These are phyloP conservation scores for Clitoria ternatea DNA, from an alignment of 306 rosid genomes.

Conservation along the genomic window DNA sequence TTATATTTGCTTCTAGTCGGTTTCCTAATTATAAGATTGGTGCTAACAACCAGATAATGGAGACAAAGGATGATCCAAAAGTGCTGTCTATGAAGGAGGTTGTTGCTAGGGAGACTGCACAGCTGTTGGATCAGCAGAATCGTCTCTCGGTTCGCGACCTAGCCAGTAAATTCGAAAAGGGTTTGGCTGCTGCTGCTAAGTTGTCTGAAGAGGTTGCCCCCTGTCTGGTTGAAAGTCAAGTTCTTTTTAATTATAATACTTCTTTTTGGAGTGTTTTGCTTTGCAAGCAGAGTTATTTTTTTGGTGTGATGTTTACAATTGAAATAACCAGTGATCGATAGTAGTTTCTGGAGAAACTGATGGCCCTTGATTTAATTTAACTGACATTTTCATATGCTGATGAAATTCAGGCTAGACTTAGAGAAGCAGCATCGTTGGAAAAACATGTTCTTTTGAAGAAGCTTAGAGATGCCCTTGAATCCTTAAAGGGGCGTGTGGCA, in stretches of 20 bases:
- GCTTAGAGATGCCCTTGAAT: slow-evolving; percentile 88
- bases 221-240: background rate
- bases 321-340: background rate
- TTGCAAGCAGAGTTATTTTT: background rate
- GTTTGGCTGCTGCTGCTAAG: slow-evolving; percentile 97
- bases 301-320: background rate
- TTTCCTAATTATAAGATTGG: slow-evolving; percentile 91
- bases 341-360: slow-evolving; percentile 1
- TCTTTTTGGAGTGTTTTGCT: background rate
- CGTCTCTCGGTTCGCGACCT: slow-evolving; percentile 98
- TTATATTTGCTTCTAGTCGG: slow-evolving; percentile 69
- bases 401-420: slow-evolving; percentile 80
- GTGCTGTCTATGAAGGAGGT: slow-evolving; percentile 86
- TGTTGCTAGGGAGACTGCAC: slow-evolving; percentile 91
- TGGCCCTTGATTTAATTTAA: slow-evolving; percentile 18
- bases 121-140: slow-evolving; percentile 82
- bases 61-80: slow-evolving; percentile 68
- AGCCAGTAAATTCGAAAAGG: slow-evolving; percentile 90
- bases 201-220: slow-evolving; percentile 84
- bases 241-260: background rate
- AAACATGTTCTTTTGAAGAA: slow-evolving; percentile 93
- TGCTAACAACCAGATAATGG: slow-evolving; percentile 77
- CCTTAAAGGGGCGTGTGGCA: slow-evolving; percentile 82
- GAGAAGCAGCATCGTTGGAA: slow-evolving; percentile 92
- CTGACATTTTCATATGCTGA: slow-evolving; percentile 14